Evolutionary conservation across 345 rosid species (phyloP).

Genomic region (Lepidium aucheri): DNA sequence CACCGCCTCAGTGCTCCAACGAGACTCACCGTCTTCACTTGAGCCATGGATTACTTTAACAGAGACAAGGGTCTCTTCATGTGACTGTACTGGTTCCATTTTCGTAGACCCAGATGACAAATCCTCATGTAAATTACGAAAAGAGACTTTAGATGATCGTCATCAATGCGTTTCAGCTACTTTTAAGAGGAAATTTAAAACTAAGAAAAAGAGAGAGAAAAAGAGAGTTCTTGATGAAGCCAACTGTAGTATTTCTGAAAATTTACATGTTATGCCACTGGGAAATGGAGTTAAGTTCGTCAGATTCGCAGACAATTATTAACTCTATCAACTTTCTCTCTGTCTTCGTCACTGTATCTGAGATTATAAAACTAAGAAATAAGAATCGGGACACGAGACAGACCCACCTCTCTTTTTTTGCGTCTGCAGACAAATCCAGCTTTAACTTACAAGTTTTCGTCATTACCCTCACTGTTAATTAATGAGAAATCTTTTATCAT

Average conservation of each 20-base stretch:
- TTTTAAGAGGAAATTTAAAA: neutral
- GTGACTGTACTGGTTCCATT: slow-evolving; percentile 41
- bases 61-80: slow-evolving; percentile 26
- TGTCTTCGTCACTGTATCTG: too few relatives aligned
- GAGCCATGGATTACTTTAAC: neutral
- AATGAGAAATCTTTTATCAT: too few relatives aligned
- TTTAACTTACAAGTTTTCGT: too few relatives aligned
- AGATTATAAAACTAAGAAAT: too few relatives aligned
- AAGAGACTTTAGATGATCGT: slow-evolving; percentile 11
- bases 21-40: neutral
- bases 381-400: too few relatives aligned
- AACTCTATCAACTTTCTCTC: too few relatives aligned
- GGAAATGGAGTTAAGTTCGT: neutral
- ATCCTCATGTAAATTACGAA: slow-evolving; percentile 45
- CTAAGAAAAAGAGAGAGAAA: neutral
- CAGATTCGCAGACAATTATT: too few relatives aligned
- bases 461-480: too few relatives aligned
- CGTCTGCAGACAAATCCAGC: too few relatives aligned
- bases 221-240: neutral
- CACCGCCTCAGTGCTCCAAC: neutral
- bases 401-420: too few relatives aligned
- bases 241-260: neutral
- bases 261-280: slow-evolving; percentile 10
- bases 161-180: slow-evolving; percentile 31
- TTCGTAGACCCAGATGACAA: slow-evolving; percentile 27